Evolutionary conservation across 768 basidiomycete species (phyloP).

Genomic region (Inosperma sp.): DNA sequence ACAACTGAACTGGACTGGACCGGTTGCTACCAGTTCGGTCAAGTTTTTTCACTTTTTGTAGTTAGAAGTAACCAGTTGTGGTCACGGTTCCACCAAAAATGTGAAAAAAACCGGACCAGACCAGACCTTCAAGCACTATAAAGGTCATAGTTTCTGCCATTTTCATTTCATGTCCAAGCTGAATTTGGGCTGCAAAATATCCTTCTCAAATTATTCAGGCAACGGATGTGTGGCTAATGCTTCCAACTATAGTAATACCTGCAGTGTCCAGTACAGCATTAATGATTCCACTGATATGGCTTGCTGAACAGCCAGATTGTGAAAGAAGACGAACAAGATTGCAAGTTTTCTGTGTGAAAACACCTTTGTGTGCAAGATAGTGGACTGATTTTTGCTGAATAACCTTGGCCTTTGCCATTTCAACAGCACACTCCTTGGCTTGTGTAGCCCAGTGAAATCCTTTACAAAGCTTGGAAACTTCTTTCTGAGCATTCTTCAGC

Average conservation of each 20-base stretch:
- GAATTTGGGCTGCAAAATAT: constrained; percentile 17
- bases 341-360: constrained; percentile 13
- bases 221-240: constrained; percentile 11
- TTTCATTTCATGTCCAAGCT: constrained; percentile 17
- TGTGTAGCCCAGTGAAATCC: neutral
- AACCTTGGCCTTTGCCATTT: constrained; percentile 1
- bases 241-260: constrained; percentile 11
- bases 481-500: neutral
- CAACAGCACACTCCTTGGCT: neutral
- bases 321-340: constrained; percentile 10
- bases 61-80: too few relatives aligned
- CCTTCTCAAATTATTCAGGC: constrained; percentile 14
- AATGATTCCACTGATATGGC: constrained; percentile 8
- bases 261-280: constrained; percentile 9
- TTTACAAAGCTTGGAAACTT: constrained; percentile 3
- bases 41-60: too few relatives aligned
- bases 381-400: constrained; percentile 5
- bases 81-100: too few relatives aligned
- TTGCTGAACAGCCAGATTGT: constrained; percentile 5
- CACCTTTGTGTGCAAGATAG: constrained; percentile 7
- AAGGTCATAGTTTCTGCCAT: constrained; percentile 13
- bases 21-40: too few relatives aligned
- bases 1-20: too few relatives aligned
- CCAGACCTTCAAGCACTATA: constrained; percentile 15
- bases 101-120: too few relatives aligned